Base-by-base conservation (phyloP, 768 basidiomycete genomes). In the Calocera cornea region DNA sequence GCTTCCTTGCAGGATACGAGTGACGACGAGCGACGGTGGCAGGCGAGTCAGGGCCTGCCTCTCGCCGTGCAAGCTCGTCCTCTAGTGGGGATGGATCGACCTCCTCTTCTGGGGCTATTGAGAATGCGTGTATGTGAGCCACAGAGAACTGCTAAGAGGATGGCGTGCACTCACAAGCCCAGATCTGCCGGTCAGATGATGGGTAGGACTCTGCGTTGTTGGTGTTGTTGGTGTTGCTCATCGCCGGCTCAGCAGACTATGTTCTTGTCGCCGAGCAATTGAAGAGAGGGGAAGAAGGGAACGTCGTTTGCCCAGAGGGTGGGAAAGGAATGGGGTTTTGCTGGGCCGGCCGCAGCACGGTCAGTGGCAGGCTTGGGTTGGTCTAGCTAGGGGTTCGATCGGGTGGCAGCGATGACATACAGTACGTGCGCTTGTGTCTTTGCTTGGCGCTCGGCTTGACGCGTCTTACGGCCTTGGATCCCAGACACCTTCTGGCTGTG, bases 131-230 rank as follows among this genome's bases (percentile, higher is more conserved):
- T 29, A 60, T 29, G 54, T 33, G 16, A 60, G 24, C 54, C 11
- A 2, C 19, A 19, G 19, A 19, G 24, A n/a, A n/a, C 24, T 5
- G 54, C 54, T 27, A 60, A 60, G 54, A n/a, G 22, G 44, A 60
- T 7, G 2, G 54, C 54, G 54, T 16, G 54, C 54, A 60, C 54
- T 60, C 54, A 60, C 54, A 60, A 60, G 54, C 54, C 54, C 54
- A 60, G 24, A 60, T 19, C 54, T 60, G 54, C 54, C 54, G 5
- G 2, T 27, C 54, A 33, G 24, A 47, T 19, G 19, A 47, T 24
- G 54, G 54, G 31, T 60, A 16, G 22, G 27, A 11, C 54, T 33
- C 54, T 5, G 19, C 19, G 31, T 60, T 60, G 54, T 60, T 60
- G 27, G 14, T 31, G 54, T 10, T 31, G 54, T 10, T 33, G 54